Conservation (phyloP, 257 asterid genomes). For the Nicotiana sylvestris region DNA sequence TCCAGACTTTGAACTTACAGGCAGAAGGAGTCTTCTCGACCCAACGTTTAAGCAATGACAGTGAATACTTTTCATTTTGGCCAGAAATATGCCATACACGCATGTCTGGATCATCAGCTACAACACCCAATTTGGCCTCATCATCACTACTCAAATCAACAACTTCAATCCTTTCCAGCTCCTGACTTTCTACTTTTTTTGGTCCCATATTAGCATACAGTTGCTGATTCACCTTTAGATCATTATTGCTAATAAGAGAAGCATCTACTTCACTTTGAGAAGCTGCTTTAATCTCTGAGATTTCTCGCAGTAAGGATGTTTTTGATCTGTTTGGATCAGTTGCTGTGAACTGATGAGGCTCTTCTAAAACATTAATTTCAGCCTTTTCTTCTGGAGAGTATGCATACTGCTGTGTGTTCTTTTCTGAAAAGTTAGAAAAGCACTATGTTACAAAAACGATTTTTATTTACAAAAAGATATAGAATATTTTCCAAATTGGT, state of each 20-base stretch:
- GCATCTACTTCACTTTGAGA: not conserved
- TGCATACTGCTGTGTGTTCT: slow-evolving; percentile 13
- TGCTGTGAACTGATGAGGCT: not conserved
- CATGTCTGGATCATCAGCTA: slow-evolving; percentile 1
- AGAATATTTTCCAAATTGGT: too few species aligned
- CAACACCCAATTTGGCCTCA: slow-evolving; percentile 1
- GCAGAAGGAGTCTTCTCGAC: slow-evolving; percentile 1
- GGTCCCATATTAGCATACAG: not conserved
- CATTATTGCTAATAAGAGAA: not conserved
- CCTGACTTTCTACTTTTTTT: not conserved
- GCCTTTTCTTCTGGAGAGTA: slow-evolving; percentile 16
- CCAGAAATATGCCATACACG: slow-evolving; percentile 22
- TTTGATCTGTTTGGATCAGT: not conserved
- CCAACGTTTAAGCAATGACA: slow-evolving; percentile 25
- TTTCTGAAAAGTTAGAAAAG: slow-evolving; percentile 13
- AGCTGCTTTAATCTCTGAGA: not conserved
- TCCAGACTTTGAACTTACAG: slow-evolving; percentile 30
- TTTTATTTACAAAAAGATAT: too few species aligned
- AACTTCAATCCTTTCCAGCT: not conserved
- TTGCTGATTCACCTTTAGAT: not conserved
- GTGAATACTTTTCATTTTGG: slow-evolving; percentile 12
- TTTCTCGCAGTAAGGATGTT: not conserved
- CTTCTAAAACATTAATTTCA: not conserved
- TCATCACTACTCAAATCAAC: slow-evolving; percentile 15
- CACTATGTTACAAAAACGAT: too few species aligned